These are phyloP conservation scores for Crithidia acanthocephali DNA, from an alignment of 208 protist species.

Conservation along the genomic window DNA sequence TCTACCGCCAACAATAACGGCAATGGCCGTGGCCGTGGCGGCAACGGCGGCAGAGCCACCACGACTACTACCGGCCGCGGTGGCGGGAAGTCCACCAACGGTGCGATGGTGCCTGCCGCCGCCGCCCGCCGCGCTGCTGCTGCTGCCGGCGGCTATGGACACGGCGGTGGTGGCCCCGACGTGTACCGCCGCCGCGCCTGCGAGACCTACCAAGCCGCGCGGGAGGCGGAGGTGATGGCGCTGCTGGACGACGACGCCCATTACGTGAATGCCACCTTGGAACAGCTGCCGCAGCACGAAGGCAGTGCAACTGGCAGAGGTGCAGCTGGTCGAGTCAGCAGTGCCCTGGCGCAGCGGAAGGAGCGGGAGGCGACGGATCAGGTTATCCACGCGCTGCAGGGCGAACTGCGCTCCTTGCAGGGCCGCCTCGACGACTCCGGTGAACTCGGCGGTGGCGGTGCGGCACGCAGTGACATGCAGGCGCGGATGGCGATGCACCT, in stretches of 20 bases:
- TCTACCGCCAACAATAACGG: background rate
- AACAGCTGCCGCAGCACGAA: background rate
- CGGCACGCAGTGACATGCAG: slow-evolving; percentile 6
- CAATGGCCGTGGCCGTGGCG: slow-evolving; percentile 2
- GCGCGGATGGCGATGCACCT: slow-evolving; percentile 29
- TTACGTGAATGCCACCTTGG: slow-evolving; percentile 6
- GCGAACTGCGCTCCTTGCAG: slow-evolving; percentile 33
- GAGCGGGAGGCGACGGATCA: slow-evolving; percentile 44
- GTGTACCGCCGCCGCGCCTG: slow-evolving; percentile 9
- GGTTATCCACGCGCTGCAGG: slow-evolving; percentile 42
- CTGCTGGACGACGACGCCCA: slow-evolving; percentile 42
- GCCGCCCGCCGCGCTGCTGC: background rate
- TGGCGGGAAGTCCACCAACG: background rate
- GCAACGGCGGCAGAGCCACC: background rate
- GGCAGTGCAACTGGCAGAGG: background rate
- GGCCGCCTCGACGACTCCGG: slow-evolving; percentile 11
- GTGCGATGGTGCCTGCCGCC: background rate
- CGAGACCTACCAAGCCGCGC: slow-evolving; percentile 12
- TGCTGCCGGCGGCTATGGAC: background rate
- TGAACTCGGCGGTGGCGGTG: background rate
- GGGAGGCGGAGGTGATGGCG: slow-evolving; percentile 37
- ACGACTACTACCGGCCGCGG: background rate
- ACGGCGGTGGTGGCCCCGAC: background rate
- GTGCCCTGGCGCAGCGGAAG: slow-evolving; percentile 22
- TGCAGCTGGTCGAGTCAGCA: background rate